phyloP scores from a whole-genome alignment of 371 early-diverging fungal species.

The Choanephora cucurbitarum region DNA sequence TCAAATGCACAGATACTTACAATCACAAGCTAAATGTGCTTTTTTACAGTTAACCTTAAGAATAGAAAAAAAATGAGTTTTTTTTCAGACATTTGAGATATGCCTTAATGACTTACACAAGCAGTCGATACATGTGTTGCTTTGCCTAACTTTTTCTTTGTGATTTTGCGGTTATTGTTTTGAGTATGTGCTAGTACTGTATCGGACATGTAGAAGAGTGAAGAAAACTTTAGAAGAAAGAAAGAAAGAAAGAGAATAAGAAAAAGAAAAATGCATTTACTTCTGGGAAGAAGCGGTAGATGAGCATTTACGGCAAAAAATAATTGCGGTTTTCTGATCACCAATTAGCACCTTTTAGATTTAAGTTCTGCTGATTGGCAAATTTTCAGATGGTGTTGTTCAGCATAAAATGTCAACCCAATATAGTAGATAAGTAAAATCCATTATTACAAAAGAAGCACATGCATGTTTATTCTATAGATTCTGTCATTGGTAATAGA shows the following conservation, averaged over 20 bases:
- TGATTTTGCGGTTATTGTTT: background rate
- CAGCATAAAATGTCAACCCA: no score
- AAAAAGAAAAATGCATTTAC: background rate
- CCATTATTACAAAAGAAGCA: no score
- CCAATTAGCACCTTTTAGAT: no score
- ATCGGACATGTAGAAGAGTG: background rate
- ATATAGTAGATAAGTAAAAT: no score
- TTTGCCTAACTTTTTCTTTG: constrained; percentile 13
- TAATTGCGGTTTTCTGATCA: background rate
- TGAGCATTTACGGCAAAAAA: no score
- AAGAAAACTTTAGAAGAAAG: background rate
- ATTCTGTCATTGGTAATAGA: no score
- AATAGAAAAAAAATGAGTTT: background rate
- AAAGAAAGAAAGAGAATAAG: no score
- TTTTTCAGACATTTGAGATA: background rate
- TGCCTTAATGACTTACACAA: constrained; percentile 13
- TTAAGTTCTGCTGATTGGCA: no score
- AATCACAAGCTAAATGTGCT: constrained; percentile 30
- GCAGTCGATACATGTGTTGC: constrained; percentile 35
- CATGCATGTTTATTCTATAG: no score
- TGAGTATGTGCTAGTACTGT: background rate
- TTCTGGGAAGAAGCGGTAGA: background rate
- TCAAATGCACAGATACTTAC: constrained; percentile 9
- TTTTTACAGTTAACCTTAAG: constrained; percentile 27
- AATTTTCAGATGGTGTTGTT: no score